Percentiles rank a stretch among this genome's conserved stretches.
These are phyloP conservation scores for Colletotrichum somersetense DNA, from an alignment of 2,329 filamentous ascomycete species.

Conservation along the genomic window DNA sequence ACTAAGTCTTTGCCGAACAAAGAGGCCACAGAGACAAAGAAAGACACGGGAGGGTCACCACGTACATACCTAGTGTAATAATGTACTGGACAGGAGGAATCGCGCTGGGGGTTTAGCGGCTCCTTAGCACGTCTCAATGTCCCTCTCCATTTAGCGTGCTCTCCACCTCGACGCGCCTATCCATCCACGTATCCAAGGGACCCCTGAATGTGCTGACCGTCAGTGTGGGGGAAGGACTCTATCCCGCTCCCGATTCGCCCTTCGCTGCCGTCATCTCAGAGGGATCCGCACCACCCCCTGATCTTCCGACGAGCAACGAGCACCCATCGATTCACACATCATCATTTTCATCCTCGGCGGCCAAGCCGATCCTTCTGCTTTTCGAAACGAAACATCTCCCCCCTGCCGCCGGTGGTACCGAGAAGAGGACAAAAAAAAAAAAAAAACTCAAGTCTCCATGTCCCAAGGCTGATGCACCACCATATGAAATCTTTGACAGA, in stretches of 20 bases:
- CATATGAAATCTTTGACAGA: background rate
- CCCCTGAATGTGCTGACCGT: slow-evolving; percentile 27
- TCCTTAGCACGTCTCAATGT: slow-evolving; percentile 17
- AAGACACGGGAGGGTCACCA: background rate
- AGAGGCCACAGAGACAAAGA: slow-evolving; percentile 25
- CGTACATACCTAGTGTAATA: too few species aligned
- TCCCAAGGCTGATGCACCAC: slow-evolving; percentile 26
- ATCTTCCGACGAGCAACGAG: slow-evolving; percentile 8
- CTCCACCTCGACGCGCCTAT: slow-evolving; percentile 33
- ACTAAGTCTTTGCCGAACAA: background rate
- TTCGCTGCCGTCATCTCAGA: slow-evolving; percentile 7
- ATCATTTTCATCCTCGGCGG: slow-evolving; percentile 20
- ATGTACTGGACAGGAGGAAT: background rate
- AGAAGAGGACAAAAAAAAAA: background rate
- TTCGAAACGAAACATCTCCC: slow-evolving; percentile 36
- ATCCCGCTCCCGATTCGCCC: slow-evolving; percentile 27
- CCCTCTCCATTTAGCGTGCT: slow-evolving; percentile 24
- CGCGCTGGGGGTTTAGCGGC: slow-evolving; percentile 30
- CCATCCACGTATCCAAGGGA: slow-evolving; percentile 25
- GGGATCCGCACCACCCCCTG: slow-evolving; percentile 26
- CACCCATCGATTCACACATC: slow-evolving; percentile 27
- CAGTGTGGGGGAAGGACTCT: slow-evolving; percentile 23
- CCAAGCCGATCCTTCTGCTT: slow-evolving; percentile 28
- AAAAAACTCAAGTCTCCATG: background rate
- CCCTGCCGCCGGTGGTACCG: slow-evolving; percentile 18